Evolutionary conservation across 108 stramenopile species (phyloP).

Genomic region (Nitzschia sp.): DNA sequence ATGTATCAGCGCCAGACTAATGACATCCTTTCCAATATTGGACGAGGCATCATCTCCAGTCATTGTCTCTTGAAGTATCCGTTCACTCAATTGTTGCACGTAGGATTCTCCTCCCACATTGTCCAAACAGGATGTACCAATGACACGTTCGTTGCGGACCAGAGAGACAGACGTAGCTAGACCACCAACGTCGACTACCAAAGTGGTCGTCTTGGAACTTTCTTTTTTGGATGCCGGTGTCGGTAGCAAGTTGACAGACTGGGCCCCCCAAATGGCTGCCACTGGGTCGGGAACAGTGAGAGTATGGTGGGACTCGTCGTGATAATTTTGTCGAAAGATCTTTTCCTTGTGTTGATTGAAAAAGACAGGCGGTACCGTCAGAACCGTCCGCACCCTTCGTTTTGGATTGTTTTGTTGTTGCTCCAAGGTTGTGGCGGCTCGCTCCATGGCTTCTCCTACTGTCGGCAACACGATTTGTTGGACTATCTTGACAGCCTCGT

Average conservation of each 20-base stretch:
- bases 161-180: slow-evolving; percentile 48
- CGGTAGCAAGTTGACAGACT: slow-evolving; percentile 52
- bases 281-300: slow-evolving; percentile 67
- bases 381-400: slow-evolving; percentile 28
- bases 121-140: slow-evolving; percentile 38
- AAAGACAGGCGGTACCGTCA: slow-evolving; percentile 39
- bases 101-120: slow-evolving; percentile 70
- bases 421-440: slow-evolving; percentile 8
- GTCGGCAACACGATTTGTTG: slow-evolving; percentile 35
- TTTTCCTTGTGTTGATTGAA: slow-evolving; percentile 30
- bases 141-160: slow-evolving; percentile 52
- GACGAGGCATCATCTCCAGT: slow-evolving; percentile 10
- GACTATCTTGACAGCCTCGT: slow-evolving; percentile 29
- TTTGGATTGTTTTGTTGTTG: not conserved
- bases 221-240: slow-evolving; percentile 29
- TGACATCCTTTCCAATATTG: slow-evolving; percentile 29
- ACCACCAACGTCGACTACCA: slow-evolving; percentile 81
- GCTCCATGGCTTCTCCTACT: slow-evolving; percentile 44
- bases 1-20: slow-evolving; percentile 38
- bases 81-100: slow-evolving; percentile 54
- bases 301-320: slow-evolving; percentile 26
- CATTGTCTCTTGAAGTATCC: slow-evolving; percentile 39
- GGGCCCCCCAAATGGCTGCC: slow-evolving; percentile 74
- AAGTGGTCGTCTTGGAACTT: slow-evolving; percentile 17
- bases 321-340: slow-evolving; percentile 28